These are phyloP conservation scores for Pluteus cervinus DNA, from an alignment of 768 basidiomycete genomes.

Conservation along the genomic window DNA sequence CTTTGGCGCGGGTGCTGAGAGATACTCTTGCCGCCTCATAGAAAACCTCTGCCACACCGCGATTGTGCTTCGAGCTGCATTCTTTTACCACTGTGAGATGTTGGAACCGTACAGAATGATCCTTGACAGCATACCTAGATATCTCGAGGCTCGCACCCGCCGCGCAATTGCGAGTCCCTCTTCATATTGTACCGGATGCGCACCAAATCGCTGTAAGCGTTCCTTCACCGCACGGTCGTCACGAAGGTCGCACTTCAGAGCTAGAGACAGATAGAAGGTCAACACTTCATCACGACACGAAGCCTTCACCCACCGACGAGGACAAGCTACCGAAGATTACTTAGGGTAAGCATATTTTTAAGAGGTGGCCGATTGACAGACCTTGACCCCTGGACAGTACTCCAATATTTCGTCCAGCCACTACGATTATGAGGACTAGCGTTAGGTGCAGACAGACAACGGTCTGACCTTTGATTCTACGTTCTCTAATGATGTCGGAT, in stretches of 20 bases:
- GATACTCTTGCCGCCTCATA: constrained; percentile 87
- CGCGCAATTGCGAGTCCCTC: constrained; percentile 84
- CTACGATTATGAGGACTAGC: constrained; percentile 29
- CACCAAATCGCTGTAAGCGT: constrained; percentile 62
- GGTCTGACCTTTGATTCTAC: constrained; percentile 78
- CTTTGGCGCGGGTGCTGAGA: constrained; percentile 66
- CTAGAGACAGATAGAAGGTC: constrained; percentile 29
- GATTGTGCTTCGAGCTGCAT: constrained; percentile 95
- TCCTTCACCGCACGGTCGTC: constrained; percentile 74
- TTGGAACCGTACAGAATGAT: constrained; percentile 2
- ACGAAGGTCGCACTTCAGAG: constrained; percentile 92
- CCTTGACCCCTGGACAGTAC: constrained; percentile 94
- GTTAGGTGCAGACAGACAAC: constrained; percentile 2
- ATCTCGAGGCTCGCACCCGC: constrained; percentile 88
- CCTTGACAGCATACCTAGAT: constrained; percentile 62
- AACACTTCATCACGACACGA: constrained; percentile 6
- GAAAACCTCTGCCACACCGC: constrained; percentile 92
- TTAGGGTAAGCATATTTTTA: constrained; percentile 5
- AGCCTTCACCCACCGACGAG: constrained; percentile 69
- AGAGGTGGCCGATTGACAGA: constrained; percentile 24
- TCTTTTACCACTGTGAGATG: constrained; percentile 40
- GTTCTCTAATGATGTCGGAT: constrained; percentile 92
- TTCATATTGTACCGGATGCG: constrained; percentile 83
- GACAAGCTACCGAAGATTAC: constrained; percentile 51
- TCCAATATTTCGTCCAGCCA: constrained; percentile 93